Evolutionary conservation across 805 yeast species (phyloP).

Genomic region (Cyberlindnera suaveolens): DNA sequence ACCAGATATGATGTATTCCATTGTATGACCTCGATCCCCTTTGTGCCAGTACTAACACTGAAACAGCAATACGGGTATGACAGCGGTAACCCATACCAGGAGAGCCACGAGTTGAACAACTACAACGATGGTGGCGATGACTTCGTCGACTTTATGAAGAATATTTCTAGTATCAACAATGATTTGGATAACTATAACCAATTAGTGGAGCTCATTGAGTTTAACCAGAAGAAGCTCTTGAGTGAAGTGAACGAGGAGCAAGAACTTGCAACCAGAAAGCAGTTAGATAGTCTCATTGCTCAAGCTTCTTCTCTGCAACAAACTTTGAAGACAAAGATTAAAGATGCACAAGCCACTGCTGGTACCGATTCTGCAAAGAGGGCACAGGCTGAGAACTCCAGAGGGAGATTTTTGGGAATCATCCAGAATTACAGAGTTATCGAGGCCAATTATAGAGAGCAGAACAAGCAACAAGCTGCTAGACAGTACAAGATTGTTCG

Average conservation of each 20-base stretch:
- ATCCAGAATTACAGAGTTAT: conserved; percentile 83
- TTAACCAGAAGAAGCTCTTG: conserved; percentile 62
- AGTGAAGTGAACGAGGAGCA: conserved; percentile 69
- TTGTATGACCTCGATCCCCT: neutral
- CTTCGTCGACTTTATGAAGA: conserved; percentile 61
- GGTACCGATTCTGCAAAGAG: conserved; percentile 71
- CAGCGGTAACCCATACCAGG: conserved; percentile 22
- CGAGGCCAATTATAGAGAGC: conserved; percentile 81
- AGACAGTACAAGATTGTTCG: conserved; percentile 88
- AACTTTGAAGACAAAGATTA: conserved; percentile 68
- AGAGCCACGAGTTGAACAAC: conserved; percentile 18
- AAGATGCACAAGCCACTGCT: conserved; percentile 65
- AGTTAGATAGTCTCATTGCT: conserved; percentile 68
- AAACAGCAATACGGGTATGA: conserved; percentile 18
- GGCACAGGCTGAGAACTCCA: conserved; percentile 85
- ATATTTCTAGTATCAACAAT: conserved; percentile 60
- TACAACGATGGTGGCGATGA: conserved; percentile 33
- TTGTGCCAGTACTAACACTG: conserved; percentile 1
- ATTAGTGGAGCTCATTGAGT: conserved; percentile 62
- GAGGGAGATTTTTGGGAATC: conserved; percentile 76
- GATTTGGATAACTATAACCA: conserved; percentile 66
- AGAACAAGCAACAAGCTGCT: conserved; percentile 81
- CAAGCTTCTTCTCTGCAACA: conserved; percentile 78
- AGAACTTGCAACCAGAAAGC: conserved; percentile 61
- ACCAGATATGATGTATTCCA: neutral